A percentile compares a stretch with the other conserved stretches of the same genome.
These are phyloP conservation scores for Platanthera guangdongensis DNA, from an alignment of 106 monocot species.

Conservation along the genomic window DNA sequence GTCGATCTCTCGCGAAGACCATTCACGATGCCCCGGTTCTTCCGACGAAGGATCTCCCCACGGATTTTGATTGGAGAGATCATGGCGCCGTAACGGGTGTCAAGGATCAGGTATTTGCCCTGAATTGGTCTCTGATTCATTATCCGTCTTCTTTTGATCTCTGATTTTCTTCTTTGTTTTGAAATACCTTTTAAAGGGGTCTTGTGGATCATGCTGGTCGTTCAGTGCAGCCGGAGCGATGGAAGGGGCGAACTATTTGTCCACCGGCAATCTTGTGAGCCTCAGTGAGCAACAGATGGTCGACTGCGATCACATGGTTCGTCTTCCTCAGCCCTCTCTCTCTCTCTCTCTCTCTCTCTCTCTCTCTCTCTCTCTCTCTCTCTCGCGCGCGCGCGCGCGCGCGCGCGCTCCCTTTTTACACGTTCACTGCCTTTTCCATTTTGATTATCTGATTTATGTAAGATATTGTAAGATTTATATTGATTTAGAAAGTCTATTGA, in stretches of 20 bases:
- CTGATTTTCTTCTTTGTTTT: neutral
- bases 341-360: too few relatives aligned
- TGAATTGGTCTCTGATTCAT: neutral
- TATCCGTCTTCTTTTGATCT: neutral
- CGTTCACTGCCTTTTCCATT: neutral
- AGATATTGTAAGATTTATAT: neutral
- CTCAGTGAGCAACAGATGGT: conserved; percentile 86
- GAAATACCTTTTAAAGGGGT: conserved; percentile 35
- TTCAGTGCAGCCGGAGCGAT: conserved; percentile 76
- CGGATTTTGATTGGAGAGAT: conserved; percentile 80
- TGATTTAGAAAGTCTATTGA: neutral
- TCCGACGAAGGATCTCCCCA: conserved; percentile 56
- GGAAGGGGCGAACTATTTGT: conserved; percentile 69
- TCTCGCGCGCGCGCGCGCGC: too few relatives aligned
- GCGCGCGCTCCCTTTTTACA: too few relatives aligned
- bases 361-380: too few relatives aligned
- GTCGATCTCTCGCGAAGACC: conserved; percentile 2
- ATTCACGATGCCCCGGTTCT: conserved; percentile 38
- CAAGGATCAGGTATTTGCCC: conserved; percentile 50
- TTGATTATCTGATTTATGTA: neutral
- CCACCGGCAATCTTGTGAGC: conserved; percentile 61
- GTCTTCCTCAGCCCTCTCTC: neutral
- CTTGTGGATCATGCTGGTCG: conserved; percentile 94
- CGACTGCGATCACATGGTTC: conserved; percentile 47
- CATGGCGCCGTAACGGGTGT: conserved; percentile 61